Conservation (phyloP, 1,284 basidiomycete species). For the Ganoderma resinaceum region DNA sequence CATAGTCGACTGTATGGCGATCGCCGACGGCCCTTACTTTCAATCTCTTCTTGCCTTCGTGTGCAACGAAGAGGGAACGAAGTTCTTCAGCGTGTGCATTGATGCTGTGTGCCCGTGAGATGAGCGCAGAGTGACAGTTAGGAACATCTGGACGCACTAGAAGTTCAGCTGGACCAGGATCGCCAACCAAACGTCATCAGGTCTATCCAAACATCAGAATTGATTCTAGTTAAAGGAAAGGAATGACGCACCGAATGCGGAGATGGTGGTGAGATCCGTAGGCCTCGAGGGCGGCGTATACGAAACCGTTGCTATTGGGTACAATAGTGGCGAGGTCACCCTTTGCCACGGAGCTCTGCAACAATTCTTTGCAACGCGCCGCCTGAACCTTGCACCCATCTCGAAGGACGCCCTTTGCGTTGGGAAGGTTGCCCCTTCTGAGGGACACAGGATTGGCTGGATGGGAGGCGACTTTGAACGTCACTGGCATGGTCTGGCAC, state of each 20-base stretch:
- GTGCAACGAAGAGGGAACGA: constrained; percentile 48
- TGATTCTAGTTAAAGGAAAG: neutral
- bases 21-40: constrained; percentile 30
- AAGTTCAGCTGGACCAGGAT: constrained; percentile 15
- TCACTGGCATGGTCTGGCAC: neutral
- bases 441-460: neutral
- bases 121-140: neutral
- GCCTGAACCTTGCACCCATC: neutral
- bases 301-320: neutral
- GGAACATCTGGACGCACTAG: neutral
- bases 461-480: neutral
- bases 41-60: constrained; percentile 46
- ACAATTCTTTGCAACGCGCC: neutral
- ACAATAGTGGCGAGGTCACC: neutral
- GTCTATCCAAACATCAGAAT: constrained; percentile 34
- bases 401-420: neutral
- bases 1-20: constrained; percentile 41
- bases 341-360: neutral
- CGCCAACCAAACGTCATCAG: constrained; percentile 44
- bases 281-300: neutral
- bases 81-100: constrained; percentile 50
- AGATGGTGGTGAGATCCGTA: constrained; percentile 86
- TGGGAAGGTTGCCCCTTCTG: neutral
- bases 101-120: constrained; percentile 27
- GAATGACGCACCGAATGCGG: constrained; percentile 40